Base-by-base conservation (phyloP, 2,329 filamentous ascomycete genomes). In the Aspergillus fumigatus region DNA sequence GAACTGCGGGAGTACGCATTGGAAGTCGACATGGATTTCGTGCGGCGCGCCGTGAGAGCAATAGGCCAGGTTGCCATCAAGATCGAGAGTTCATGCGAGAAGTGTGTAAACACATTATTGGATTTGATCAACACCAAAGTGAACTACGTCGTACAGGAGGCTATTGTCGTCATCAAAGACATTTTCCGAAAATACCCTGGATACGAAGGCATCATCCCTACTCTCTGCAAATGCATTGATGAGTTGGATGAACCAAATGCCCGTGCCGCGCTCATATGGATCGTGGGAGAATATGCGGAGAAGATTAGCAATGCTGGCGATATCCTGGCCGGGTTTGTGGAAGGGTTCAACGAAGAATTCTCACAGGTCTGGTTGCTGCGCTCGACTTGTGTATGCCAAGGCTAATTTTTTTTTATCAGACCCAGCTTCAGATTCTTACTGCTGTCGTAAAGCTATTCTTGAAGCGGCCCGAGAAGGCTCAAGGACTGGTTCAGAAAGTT, bases 241-340 rank as follows among this genome's bases (percentile, higher is more conserved):
- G 94, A 99, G 66, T 76, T 99, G 63, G 94, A 99, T 70, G 94
- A 99, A 74, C 92, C 93, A 1, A 88, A 92, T 66, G 94, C 94
- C 6, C 82, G 94, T 68, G 92, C 89, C 2, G 89, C 93, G 23
- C 79, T 99, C 58, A 97, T 99, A 68, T 99, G 94, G 94, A 97
- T 99, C 64, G 93, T 99, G 5, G 94, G 94, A 65, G 94, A 99
- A 73, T 99, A 99, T 71, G 94, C 94, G 0, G 94, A 99, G 79
- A 99, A 99, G 81, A 99, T 99, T 69, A 96, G 85, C 77, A 97
- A 99, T 67, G 94, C 94, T n/a, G 92, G 92, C 62, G 91, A 97
- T 65, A 97, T 99, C 60, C 76, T 99, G 57, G 83, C 86, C 52
- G 87, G 89, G 19, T 99, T 99, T 69, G 93, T 97, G 11, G 94